A percentile compares a stretch with the other conserved stretches of the same genome.
These are phyloP conservation scores for Camellia japonica DNA, from an alignment of 148 eudicot species.

Conservation along the genomic window DNA sequence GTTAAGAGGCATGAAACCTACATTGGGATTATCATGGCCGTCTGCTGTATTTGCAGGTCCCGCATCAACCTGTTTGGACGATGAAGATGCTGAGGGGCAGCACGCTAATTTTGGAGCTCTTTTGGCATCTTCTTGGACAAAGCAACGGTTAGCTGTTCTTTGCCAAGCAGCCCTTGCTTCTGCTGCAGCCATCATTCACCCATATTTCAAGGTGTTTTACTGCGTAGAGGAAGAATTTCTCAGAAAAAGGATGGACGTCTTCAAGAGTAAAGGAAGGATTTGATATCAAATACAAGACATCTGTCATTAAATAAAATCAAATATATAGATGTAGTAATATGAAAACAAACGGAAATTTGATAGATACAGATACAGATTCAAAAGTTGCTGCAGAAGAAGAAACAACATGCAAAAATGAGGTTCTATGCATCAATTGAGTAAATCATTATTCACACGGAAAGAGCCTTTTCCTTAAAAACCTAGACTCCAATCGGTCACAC, in stretches of 20 bases:
- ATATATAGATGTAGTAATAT: not conserved
- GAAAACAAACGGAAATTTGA: not conserved
- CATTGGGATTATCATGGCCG: conserved; percentile 33
- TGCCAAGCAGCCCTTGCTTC: conserved; percentile 98
- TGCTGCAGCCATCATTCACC: conserved; percentile 79
- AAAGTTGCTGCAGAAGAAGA: not conserved
- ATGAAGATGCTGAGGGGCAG: conserved; percentile 54
- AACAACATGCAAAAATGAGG: not conserved
- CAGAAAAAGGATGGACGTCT: conserved; percentile 6
- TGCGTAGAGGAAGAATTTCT: conserved; percentile 22
- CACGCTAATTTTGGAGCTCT: conserved; percentile 94
- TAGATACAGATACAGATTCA: not conserved
- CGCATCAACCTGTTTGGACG: conserved; percentile 46
- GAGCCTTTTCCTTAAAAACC: not conserved
- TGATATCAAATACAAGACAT: not conserved
- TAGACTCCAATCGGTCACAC: not conserved
- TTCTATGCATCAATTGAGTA: not conserved
- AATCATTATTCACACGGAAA: not conserved
- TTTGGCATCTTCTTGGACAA: conserved; percentile 95
- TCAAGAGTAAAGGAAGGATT: not conserved
- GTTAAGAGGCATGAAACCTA: conserved; percentile 55
- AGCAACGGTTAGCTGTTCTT: conserved; percentile 83
- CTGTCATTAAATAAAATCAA: not conserved
- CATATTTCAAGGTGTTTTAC: conserved; percentile 34
- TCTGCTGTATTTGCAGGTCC: conserved; percentile 43